Evolutionary conservation across 768 basidiomycete species (phyloP).

Genomic region (Trametes sanguinea): DNA sequence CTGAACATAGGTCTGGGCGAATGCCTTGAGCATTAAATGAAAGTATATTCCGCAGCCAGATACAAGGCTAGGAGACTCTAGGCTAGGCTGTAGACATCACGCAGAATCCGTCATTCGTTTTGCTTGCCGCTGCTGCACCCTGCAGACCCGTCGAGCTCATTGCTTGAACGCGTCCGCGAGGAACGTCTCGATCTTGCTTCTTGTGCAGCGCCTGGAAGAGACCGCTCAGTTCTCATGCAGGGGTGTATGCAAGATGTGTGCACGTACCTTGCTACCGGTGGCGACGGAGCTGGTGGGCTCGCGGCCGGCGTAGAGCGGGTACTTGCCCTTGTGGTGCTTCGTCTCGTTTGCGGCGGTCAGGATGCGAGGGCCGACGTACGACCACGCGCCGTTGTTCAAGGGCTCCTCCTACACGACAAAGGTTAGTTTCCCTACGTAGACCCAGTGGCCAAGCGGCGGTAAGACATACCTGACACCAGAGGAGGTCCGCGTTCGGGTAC

Average conservation of each 20-base stretch:
- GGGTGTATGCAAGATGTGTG: not conserved
- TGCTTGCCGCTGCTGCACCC: not conserved
- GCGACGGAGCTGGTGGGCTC: conserved; percentile 91
- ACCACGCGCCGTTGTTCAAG: conserved; percentile 96
- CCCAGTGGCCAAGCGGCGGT: not conserved
- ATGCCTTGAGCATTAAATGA: not conserved
- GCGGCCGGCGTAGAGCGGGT: conserved; percentile 91
- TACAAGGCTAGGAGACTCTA: not conserved
- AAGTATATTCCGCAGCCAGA: not conserved
- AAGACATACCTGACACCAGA: conserved; percentile 80
- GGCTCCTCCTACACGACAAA: conserved; percentile 72
- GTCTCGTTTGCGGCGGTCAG: conserved; percentile 89
- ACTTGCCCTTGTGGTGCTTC: conserved; percentile 86
- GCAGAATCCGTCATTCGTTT: not conserved
- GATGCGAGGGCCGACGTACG: conserved; percentile 90
- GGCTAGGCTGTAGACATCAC: not conserved
- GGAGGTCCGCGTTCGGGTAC: conserved; percentile 91
- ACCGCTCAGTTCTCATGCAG: conserved; percentile 25
- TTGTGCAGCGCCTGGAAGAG: conserved; percentile 70
- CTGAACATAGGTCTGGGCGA: too few species aligned
- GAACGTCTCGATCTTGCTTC: conserved; percentile 87
- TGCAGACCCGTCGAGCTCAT: not conserved
- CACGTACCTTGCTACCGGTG: conserved; percentile 81
- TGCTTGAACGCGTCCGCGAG: conserved; percentile 57
- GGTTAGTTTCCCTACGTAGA: not conserved